Base-by-base conservation (phyloP, 352 stramenopile genomes). In the Phytophthora melonis region DNA sequence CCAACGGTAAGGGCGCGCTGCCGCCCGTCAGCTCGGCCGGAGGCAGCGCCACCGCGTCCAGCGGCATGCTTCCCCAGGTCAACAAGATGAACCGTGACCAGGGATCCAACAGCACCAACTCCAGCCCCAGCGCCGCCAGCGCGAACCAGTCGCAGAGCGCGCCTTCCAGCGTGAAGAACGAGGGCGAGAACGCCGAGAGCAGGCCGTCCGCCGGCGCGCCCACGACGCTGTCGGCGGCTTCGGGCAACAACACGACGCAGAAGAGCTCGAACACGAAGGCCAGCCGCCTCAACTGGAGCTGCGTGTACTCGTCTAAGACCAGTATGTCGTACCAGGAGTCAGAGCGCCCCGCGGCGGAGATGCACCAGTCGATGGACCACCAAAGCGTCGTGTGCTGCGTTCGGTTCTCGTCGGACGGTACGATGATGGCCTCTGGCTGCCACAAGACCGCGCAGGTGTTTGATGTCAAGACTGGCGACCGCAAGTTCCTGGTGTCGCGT, bases 321-420 rank as follows among this genome's bases (percentile, higher is more conserved):
- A 90, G 82, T 57, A 85, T 88, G 65, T 81, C 83, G 49, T 93
- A 90, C 61, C 80, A 89, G 30, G 89, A 96, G 50, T 90, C 86
- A 52, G 89, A 96, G 68, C 87, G 89, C n/a, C 89, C 89, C 0
- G 84, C 81, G 5, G 88, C 89, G 4, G 89, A 96, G 70, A 92
- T 96, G 84, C 86, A 94, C 57, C 87, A 95, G 66, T 92, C 88
- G n/a, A 93, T 96, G 85, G 88, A 96, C 75, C 89, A 96, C 74
- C 89, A 96, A 63, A 96, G 89, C 73, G 89, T 96, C 5, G 89
- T 96, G 16, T 96, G 89, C 77, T 93, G 89, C 65, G 89, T 96
- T 13, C 88, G 89, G 7, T 94, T 96, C 62, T 95, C 88, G 30
- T 85, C 87, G 34, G 89, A 96, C 41, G 89, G 89, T 49, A 91